phyloP scores from a whole-genome alignment of 352 stramenopile species.

The Elongisporangium senticosum region DNA sequence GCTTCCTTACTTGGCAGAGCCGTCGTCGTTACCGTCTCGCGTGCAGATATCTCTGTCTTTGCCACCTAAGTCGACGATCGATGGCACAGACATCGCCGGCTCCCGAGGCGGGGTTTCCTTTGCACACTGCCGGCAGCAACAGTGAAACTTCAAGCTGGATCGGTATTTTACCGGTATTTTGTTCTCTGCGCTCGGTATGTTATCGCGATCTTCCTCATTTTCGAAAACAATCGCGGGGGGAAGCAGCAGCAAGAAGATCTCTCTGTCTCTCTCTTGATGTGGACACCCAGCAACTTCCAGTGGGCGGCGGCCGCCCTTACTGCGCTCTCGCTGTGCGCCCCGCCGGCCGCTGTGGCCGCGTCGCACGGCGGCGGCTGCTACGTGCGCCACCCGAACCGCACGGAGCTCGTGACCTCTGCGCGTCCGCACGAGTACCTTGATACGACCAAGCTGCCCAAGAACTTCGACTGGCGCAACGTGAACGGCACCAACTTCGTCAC shows the following conservation, averaged over 20 bases:
- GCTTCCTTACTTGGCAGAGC: too few relatives aligned
- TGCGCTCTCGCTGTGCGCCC: background rate
- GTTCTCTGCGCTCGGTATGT: background rate
- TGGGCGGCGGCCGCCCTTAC: constrained; percentile 6
- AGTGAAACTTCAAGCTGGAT: background rate
- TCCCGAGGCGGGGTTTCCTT: too few relatives aligned
- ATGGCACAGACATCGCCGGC: too few relatives aligned
- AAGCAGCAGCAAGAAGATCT: constrained; percentile 11
- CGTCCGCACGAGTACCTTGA: constrained; percentile 69
- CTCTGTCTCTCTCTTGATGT: background rate
- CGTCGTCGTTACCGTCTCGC: too few relatives aligned
- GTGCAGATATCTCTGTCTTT: too few relatives aligned
- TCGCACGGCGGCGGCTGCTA: constrained; percentile 44
- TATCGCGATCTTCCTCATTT: constrained; percentile 3
- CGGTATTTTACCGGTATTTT: background rate
- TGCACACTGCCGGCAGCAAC: too few relatives aligned
- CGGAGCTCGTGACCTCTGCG: constrained; percentile 49
- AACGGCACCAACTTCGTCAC: constrained; percentile 82
- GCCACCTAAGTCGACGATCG: too few relatives aligned
- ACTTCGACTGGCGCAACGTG: constrained; percentile 91
- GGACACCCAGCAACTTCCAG: constrained; percentile 1
- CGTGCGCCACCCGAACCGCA: constrained; percentile 65
- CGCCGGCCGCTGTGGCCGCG: constrained; percentile 1
- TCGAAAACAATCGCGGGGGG: background rate
- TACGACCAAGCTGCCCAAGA: constrained; percentile 74